Base-by-base conservation (phyloP, 306 rosid species). In the Vigna angularis region DNA sequence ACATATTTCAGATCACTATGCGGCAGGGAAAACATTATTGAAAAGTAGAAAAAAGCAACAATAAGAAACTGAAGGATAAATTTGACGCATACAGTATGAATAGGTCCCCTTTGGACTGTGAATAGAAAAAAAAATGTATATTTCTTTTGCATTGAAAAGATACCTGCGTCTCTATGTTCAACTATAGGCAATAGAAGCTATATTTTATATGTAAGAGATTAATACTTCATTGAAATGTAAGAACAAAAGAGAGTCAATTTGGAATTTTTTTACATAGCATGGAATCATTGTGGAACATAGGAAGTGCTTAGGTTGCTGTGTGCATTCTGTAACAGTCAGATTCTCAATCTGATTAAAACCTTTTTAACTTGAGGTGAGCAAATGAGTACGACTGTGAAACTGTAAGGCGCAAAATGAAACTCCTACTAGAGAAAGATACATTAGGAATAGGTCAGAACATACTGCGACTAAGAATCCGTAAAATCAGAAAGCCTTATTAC, bases 31-130 rank as follows among this genome's bases (percentile, higher is more conserved):
- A 26, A 52, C 58, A 18, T n/a, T 50, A 44, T 66, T 57, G 83
- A 55, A 47, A 63, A 53, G 69, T 70, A 34, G 16, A 40, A 61
- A 78, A 66, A 79, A 61, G 62, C 6, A 62, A 63, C 26, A 78
- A 58, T 20, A 73, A 78, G 70, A 73, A 17, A 55, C 58, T 36
- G 26, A 51, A 49, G n/a, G 26, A 42, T 24, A 17, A 24, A 66
- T 72, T 56, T 55, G 28, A 65, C 68, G 18, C 32, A 38, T 42
- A 56, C 77, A 73, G 10, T 59, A 68, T 62, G 58, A 45, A 55
- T 59, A 59, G 30, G 30, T 42, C 13, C 30, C 26, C 30, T 49
- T 68, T 26, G 47, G 49, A 74, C 15, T 16, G 4, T 22, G 74
- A 64, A 42, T 75, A 51, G 8, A 2, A 49, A 66, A 22, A 20